phyloP scores from a whole-genome alignment of 2,329 filamentous ascomycete genomes.

The Setomelanomma holmii region DNA sequence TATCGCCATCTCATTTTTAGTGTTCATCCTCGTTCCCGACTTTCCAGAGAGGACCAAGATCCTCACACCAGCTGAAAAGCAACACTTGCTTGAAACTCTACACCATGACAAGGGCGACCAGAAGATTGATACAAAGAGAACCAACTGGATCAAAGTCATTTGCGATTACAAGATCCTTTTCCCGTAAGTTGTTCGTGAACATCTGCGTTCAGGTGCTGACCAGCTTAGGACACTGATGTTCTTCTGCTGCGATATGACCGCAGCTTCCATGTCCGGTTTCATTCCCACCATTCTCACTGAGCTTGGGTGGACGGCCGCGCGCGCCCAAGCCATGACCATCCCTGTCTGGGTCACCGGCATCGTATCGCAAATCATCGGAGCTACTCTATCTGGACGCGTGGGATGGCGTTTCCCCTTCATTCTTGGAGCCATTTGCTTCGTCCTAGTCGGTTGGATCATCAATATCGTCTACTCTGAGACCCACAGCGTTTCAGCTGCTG shows the following conservation, averaged over 20 bases:
- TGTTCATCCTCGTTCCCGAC: constrained; percentile 61
- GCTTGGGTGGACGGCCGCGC: constrained; percentile 41
- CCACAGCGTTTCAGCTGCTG: constrained; percentile 57
- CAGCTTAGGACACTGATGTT: constrained; percentile 36
- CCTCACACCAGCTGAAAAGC: constrained; percentile 57
- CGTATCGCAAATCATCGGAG: constrained; percentile 30
- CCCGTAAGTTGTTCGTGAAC: constrained; percentile 60
- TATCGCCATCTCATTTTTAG: constrained; percentile 54
- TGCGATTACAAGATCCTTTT: constrained; percentile 63
- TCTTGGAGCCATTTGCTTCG: constrained; percentile 42
- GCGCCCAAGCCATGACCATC: constrained; percentile 44
- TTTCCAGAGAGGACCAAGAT: constrained; percentile 59
- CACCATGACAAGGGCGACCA: constrained; percentile 56
- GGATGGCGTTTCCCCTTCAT: constrained; percentile 42
- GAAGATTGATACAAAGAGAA: constrained; percentile 54
- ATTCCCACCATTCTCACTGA: constrained; percentile 45
- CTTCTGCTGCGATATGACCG: constrained; percentile 46
- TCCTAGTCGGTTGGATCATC: constrained; percentile 60
- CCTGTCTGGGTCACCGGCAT: constrained; percentile 43
- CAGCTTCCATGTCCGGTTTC: constrained; percentile 39
- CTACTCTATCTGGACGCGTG: constrained; percentile 32
- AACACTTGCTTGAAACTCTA: constrained; percentile 59
- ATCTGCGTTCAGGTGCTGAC: constrained; percentile 13
- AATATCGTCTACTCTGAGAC: constrained; percentile 51
- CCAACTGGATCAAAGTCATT: constrained; percentile 57